Base-by-base conservation (phyloP, 768 basidiomycete species). In the Boletus subcaerulescens region DNA sequence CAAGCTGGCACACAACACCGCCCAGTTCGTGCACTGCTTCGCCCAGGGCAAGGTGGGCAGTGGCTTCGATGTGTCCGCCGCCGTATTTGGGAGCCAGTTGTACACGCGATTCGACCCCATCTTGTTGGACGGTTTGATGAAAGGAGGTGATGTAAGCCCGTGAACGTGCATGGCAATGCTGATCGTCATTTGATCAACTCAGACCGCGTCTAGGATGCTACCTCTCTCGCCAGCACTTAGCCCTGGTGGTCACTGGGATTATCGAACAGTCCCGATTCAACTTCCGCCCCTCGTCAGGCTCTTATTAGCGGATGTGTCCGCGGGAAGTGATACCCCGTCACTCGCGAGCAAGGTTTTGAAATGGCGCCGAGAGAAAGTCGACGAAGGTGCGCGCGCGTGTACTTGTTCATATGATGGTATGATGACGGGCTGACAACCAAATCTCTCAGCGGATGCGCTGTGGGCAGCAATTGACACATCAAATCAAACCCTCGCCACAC, bases 1-100 rank as follows among this genome's bases (percentile, higher is more conserved):
- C 56, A 71, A 74, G 56, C 72, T 97, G 17, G 87, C 91, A 0
- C 97, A 99, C 71, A 98, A 97, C 68, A 80, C 91, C 41, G 87
- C 97, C 5, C 97, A 99, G 67, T 97, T 87, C 68, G 83, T 93
- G 8, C 97, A 99, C 70, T 98, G 94, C 66, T 77, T 94, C 36
- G 97, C 96, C 0, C 97, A 99, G 74, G 97, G 97, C 39, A 99
- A 99, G 73, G 87, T 99, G 15, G 97, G 97, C 31, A 93, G 91
- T 64, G 97, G 97, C 7, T 99, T 99, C 74, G 97, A 99, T 65
- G 91, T 99, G 45, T 85, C 92, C 7, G 84, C 93, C 0, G 96
- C 96, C 2, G 90, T 92, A 3, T 98, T 89, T 70, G 97, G 97
- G 22, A 94, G 93, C 65, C 96, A 98, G 63, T 66, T 93, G 8